Percentiles rank a stretch among this genome's conserved stretches.
Evolutionary conservation across 1,284 basidiomycete genomes (phyloP).

Genomic region (Mrakiaceae sp.): DNA sequence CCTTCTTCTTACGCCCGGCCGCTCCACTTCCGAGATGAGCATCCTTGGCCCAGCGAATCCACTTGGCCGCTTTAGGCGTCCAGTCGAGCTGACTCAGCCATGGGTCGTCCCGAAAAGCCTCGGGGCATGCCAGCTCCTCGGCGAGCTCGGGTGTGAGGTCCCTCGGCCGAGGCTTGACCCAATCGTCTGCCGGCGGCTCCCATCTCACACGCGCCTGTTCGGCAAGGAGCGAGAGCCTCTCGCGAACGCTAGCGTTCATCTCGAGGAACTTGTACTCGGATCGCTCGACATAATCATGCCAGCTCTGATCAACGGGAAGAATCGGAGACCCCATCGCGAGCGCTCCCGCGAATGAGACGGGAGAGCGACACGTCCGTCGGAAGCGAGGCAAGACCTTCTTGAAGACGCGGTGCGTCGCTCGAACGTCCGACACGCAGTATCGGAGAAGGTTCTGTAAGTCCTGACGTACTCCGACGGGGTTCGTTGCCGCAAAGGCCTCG

Average conservation of each 20-base stretch:
- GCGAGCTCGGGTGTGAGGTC: not conserved
- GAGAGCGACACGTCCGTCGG: slow-evolving; percentile 73
- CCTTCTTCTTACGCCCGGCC: not conserved
- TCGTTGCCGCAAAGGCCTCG: slow-evolving; percentile 56
- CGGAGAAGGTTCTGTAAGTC: slow-evolving; percentile 65
- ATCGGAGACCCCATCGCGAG: slow-evolving; percentile 86
- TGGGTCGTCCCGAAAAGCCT: slow-evolving; percentile 46
- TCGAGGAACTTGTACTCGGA: slow-evolving; percentile 70
- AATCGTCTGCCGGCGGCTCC: slow-evolving; percentile 35
- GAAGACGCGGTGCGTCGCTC: slow-evolving; percentile 74
- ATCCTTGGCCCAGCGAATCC: slow-evolving; percentile 19
- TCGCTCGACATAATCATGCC: slow-evolving; percentile 67
- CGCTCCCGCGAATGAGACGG: slow-evolving; percentile 84
- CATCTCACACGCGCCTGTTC: slow-evolving; percentile 43
- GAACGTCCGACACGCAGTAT: slow-evolving; percentile 82
- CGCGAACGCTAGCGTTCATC: slow-evolving; percentile 62
- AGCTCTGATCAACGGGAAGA: slow-evolving; percentile 77
- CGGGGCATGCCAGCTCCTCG: not conserved
- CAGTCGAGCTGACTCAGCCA: slow-evolving; percentile 93
- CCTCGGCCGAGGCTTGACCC: slow-evolving; percentile 21
- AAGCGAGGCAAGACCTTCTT: slow-evolving; percentile 73
- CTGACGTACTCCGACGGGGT: slow-evolving; percentile 53
- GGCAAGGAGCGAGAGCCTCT: slow-evolving; percentile 57
- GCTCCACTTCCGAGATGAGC: not conserved
- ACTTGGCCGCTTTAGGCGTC: slow-evolving; percentile 76